Evolutionary conservation across 148 eudicot species (phyloP), one percentile per base, ranked within the genome.

Genomic region (Vaccinium vitisidaea): DNA sequence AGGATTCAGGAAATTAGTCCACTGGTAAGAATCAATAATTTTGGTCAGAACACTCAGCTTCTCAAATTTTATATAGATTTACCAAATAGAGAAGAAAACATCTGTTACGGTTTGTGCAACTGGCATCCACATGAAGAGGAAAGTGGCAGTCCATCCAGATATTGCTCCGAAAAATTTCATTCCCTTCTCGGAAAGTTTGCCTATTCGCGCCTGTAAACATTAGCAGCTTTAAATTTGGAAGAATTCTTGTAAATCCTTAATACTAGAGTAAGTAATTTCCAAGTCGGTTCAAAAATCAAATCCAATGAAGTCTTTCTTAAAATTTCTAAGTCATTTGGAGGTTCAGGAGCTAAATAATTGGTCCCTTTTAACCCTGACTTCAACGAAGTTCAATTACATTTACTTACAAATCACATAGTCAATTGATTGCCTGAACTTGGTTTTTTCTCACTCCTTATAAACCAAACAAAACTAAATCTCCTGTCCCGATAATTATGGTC

Each of bases 61-160:
- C 9, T 55, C 15, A n/a, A 58, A 19, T 23, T 63, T 14, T 54
- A 52, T 13, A 61, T 27, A 54, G 23, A 50, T 21, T 53, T 30
- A 15, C n/a, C 53, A 78, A 52, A 78, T 11, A 83, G 32, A 54
- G 5, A 73, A 23, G 65, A 21, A 14, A 12, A 39, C 2, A 16
- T 39, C 43, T 65, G 58, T 83, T 91, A 95, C 99, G 93, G 92
- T 92, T 90, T 97, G 99, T 23, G 99, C 90, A 82, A 97, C 84
- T 36, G 98, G 98, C 99, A 97, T 97, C 99, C 99, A 97, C 99
- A 97, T 97, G 92, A 97, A 97, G 86, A 97, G 98, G 83, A 97
- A 93, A 80, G 99, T 97, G 77, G 99, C 99, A 15, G 98, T 97
- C 99, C 99, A 97, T 55, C 96, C 99, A 71, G 99, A 93, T 83